A percentile compares a stretch with the other conserved stretches of the same genome.
Evolutionary conservation across 495 filamentous ascomycete species (phyloP).

Genomic region (Xylaria grammica): DNA sequence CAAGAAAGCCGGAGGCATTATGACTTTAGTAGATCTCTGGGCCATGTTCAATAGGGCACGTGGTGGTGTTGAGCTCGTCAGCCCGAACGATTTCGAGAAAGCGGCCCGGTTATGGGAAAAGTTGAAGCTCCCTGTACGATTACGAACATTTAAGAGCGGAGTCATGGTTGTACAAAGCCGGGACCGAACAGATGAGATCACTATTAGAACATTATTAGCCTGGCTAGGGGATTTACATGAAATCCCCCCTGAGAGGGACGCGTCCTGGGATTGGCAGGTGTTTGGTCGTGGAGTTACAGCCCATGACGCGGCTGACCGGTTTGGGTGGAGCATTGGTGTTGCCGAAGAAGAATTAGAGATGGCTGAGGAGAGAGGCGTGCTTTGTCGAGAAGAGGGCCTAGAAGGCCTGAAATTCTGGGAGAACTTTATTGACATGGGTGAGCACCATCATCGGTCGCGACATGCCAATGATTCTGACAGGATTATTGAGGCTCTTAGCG

Average conservation of each 20-base stretch:
- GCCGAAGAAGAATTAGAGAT: slow-evolving; percentile 95
- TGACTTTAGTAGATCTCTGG: slow-evolving; percentile 95
- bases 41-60: slow-evolving; percentile 95
- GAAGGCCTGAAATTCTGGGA: slow-evolving; percentile 85
- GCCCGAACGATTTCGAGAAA: slow-evolving; percentile 88
- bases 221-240: slow-evolving; percentile 79
- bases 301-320: slow-evolving; percentile 84
- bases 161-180: slow-evolving; percentile 88
- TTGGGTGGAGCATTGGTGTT: slow-evolving; percentile 99
- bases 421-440: slow-evolving; percentile 62
- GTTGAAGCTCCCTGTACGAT: slow-evolving; percentile 81
- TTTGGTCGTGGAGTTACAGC: slow-evolving; percentile 89
- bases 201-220: slow-evolving; percentile 71
- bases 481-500: slow-evolving; percentile 38
- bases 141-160: slow-evolving; percentile 89
- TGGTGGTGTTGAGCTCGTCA: slow-evolving; percentile 92
- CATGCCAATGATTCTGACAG: slow-evolving; percentile 28
- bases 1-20: slow-evolving; percentile 85
- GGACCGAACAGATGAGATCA: slow-evolving; percentile 91
- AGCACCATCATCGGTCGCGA: slow-evolving; percentile 33
- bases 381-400: slow-evolving; percentile 83
- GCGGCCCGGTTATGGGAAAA: slow-evolving; percentile 89
- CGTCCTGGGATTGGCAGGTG: slow-evolving; percentile 73
- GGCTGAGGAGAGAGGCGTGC: slow-evolving; percentile 84
- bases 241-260: slow-evolving; percentile 65